These are phyloP conservation scores for Rosa multiflora DNA, from an alignment of 306 rosid genomes.

Conservation along the genomic window DNA sequence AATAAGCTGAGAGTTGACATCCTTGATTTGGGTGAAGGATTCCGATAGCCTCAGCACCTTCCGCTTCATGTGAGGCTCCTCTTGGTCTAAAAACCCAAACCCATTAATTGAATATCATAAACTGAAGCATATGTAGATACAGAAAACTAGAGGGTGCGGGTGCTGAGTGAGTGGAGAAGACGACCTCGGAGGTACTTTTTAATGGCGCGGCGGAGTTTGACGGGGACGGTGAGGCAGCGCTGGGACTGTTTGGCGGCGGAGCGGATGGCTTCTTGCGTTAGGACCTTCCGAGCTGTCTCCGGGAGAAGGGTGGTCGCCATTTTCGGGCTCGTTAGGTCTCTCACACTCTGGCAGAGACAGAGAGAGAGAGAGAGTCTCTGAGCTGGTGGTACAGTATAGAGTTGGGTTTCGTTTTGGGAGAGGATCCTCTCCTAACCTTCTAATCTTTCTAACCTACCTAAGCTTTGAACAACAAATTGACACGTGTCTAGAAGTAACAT, in stretches of 20 bases:
- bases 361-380: neutral
- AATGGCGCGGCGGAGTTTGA: conserved; percentile 83
- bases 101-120: neutral
- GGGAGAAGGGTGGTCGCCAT: conserved; percentile 62
- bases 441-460: no score
- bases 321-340: conserved; percentile 11
- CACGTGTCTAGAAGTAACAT: no score
- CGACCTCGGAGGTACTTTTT: conserved; percentile 83
- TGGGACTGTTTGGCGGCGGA: conserved; percentile 81
- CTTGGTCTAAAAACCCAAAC: conserved; percentile 51
- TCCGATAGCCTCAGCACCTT: conserved; percentile 76
- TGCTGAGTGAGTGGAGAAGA: neutral
- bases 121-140: neutral
- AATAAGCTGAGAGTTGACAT: conserved; percentile 57
- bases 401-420: no score
- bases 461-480: no score
- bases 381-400: no score
- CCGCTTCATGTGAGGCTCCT: conserved; percentile 80
- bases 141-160: neutral
- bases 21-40: conserved; percentile 70
- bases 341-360: neutral
- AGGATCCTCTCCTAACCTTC: no score
- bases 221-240: conserved; percentile 68
- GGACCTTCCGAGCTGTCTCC: conserved; percentile 66
- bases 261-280: conserved; percentile 65